These are phyloP conservation scores for Beauveria asiatica DNA, from an alignment of 2,329 filamentous ascomycete species.

Conservation along the genomic window DNA sequence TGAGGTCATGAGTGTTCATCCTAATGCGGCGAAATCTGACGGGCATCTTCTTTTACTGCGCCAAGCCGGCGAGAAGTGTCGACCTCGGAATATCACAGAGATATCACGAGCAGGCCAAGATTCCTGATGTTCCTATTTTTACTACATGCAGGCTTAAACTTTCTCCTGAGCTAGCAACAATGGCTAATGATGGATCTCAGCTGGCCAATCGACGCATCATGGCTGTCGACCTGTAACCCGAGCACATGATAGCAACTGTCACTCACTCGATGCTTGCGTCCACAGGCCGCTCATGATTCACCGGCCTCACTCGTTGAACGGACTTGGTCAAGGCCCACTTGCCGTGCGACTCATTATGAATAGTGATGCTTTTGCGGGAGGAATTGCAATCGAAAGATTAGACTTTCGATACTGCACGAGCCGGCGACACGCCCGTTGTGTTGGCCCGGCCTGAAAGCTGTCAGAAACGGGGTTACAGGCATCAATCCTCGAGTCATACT, in stretches of 20 bases:
- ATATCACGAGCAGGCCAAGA: not conserved
- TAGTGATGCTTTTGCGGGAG: not conserved
- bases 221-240: not conserved
- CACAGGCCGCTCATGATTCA: not conserved
- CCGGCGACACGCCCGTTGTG: too few species aligned
- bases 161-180: not conserved
- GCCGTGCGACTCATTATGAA: not conserved
- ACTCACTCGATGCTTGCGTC: not conserved
- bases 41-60: not conserved
- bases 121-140: not conserved
- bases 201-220: not conserved
- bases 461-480: not conserved
- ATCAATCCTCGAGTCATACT: too few species aligned
- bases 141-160: not conserved
- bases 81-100: not conserved
- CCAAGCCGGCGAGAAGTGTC: too few species aligned
- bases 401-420: not conserved
- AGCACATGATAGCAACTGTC: too few species aligned
- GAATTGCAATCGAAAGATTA: not conserved
- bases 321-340: too few species aligned
- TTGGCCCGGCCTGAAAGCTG: not conserved
- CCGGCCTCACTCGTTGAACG: not conserved
- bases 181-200: too few species aligned
- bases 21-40: not conserved
- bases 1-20: not conserved